These are phyloP conservation scores for Apiospora sp. DNA, from an alignment of 2,329 filamentous ascomycete genomes.

Conservation along the genomic window DNA sequence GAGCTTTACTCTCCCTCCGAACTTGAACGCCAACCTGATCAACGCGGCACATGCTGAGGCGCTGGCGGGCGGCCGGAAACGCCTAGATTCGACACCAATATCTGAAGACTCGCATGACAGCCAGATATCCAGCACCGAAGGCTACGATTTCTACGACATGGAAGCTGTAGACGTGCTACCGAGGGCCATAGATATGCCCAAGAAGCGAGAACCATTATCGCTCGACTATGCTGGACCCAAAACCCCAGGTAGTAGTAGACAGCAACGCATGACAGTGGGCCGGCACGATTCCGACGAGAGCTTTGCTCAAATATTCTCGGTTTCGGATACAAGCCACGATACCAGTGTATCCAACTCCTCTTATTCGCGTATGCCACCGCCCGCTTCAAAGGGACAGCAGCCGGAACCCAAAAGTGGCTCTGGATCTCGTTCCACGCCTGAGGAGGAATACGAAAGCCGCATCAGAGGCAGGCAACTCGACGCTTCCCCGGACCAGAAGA, in stretches of 20 bases:
- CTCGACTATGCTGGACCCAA: slow-evolving; percentile 45
- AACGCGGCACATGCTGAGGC: slow-evolving; percentile 28
- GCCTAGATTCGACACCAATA: slow-evolving; percentile 58
- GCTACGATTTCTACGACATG: slow-evolving; percentile 72
- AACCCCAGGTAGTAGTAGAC: slow-evolving; percentile 41
- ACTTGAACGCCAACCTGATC: slow-evolving; percentile 44
- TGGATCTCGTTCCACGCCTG: slow-evolving; percentile 36
- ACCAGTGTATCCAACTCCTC: neutral
- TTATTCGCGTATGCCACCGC: slow-evolving; percentile 29
- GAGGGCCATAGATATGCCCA: slow-evolving; percentile 62
- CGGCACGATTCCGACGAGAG: slow-evolving; percentile 67
- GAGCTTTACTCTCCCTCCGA: slow-evolving; percentile 59
- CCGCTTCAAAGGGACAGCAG: neutral
- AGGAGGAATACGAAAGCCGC: slow-evolving; percentile 54
- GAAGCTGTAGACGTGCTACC: slow-evolving; percentile 53
- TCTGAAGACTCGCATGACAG: slow-evolving; percentile 61
- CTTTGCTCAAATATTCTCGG: slow-evolving; percentile 65
- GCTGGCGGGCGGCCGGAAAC: slow-evolving; percentile 48
- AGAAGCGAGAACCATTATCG: slow-evolving; percentile 47
- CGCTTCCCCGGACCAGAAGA: slow-evolving; percentile 35
- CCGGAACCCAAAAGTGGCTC: neutral
- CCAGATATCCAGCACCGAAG: slow-evolving; percentile 63
- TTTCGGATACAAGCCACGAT: slow-evolving; percentile 50
- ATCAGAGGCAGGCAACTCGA: slow-evolving; percentile 52
- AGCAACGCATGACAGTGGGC: slow-evolving; percentile 37